Conservation (phyloP, 1,284 basidiomycete species). For the Violaceomyces palustris region DNA sequence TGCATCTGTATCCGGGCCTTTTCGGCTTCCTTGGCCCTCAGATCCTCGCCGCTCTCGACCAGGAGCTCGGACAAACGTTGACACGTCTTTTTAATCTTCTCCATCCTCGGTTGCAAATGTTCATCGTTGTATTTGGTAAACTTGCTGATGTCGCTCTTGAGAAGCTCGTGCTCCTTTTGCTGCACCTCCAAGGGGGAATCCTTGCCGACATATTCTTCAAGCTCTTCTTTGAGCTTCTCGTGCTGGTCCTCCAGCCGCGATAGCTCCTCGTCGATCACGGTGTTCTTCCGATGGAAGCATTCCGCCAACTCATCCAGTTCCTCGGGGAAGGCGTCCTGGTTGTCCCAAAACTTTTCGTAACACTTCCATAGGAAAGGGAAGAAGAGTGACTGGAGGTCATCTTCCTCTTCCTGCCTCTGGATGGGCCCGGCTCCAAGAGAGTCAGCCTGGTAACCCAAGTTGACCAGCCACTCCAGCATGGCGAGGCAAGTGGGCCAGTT, state of each 20-base stretch:
- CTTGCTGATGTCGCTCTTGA: constrained; percentile 43
- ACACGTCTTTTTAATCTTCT: constrained; percentile 41
- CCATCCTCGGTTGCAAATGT: constrained; percentile 42
- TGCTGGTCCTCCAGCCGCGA: constrained; percentile 31
- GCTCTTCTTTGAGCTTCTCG: constrained; percentile 24
- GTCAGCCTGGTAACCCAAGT: constrained; percentile 27
- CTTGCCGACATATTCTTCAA: constrained; percentile 23
- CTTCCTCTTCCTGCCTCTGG: constrained; percentile 34
- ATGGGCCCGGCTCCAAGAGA: constrained; percentile 37
- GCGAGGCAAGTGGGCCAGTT: constrained; percentile 50
- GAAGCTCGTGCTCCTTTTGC: constrained; percentile 34
- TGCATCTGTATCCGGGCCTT: constrained; percentile 27
- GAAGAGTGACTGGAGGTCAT: constrained; percentile 43
- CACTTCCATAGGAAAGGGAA: constrained; percentile 50
- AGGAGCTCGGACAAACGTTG: constrained; percentile 33
- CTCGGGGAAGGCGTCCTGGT: constrained; percentile 50
- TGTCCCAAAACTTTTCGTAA: constrained; percentile 51
- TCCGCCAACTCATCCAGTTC: constrained; percentile 41
- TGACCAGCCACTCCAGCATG: constrained; percentile 52
- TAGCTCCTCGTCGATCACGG: constrained; percentile 31
- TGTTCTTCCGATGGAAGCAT: constrained; percentile 36
- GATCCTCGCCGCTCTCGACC: constrained; percentile 24
- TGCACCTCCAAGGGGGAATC: constrained; percentile 42
- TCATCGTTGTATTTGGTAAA: constrained; percentile 48
- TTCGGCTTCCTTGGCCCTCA: constrained; percentile 34